Conservation (phyloP, 169 alveolate genomes). For the Theileria luwenshuni region DNA sequence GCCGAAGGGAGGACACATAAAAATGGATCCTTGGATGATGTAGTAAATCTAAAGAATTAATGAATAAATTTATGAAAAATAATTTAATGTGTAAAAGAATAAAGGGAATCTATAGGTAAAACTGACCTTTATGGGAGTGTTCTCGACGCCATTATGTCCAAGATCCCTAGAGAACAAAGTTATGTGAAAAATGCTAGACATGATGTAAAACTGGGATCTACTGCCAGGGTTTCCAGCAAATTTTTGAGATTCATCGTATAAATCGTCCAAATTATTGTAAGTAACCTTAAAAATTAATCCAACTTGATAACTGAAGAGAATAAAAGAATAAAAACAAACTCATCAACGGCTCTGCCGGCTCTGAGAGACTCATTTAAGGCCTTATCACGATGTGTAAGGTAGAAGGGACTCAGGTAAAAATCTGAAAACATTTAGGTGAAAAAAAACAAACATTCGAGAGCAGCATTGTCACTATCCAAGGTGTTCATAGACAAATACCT, state of each 20-base stretch:
- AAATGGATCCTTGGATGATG: conserved; percentile 66
- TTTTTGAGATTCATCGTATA: conserved; percentile 19
- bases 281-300: conserved; percentile 68
- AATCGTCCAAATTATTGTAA: conserved; percentile 51
- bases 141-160: conserved; percentile 55
- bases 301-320: conserved; percentile 30
- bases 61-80: background rate
- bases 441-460: conserved; percentile 47
- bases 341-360: conserved; percentile 55
- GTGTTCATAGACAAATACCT: conserved; percentile 39
- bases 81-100: no score
- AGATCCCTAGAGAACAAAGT: conserved; percentile 53
- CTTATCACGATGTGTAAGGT: conserved; percentile 57
- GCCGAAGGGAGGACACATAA: conserved; percentile 68
- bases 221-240: conserved; percentile 29
- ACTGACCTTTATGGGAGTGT: conserved; percentile 61
- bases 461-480: conserved; percentile 63
- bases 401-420: conserved; percentile 68
- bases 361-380: conserved; percentile 59
- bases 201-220: conserved; percentile 48
- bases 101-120: no score
- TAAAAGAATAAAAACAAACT: conserved; percentile 17
- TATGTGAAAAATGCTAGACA: conserved; percentile 53
- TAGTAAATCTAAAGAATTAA: conserved; percentile 38
- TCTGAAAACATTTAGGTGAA: conserved; percentile 9